These are phyloP conservation scores for Cyathus striatus DNA, from an alignment of 768 basidiomycete genomes.

Conservation along the genomic window DNA sequence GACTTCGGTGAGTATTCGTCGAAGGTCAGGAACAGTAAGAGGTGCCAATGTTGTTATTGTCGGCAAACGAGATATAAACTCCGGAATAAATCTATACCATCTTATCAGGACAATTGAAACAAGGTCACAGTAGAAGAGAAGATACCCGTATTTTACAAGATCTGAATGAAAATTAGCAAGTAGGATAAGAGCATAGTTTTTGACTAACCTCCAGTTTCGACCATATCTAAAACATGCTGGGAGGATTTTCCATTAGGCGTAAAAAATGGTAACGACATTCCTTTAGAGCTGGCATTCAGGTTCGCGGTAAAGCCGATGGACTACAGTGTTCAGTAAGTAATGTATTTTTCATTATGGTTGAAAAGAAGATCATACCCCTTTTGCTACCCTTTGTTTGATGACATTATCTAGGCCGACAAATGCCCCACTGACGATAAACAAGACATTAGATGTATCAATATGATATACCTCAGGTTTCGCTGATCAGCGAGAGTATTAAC, in stretches of 20 bases:
- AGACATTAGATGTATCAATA: conserved; percentile 84
- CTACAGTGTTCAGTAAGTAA: conserved; percentile 28
- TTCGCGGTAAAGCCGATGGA: conserved; percentile 79
- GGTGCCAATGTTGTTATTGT: conserved; percentile 83
- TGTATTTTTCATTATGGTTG: conserved; percentile 2
- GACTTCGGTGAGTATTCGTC: conserved; percentile 89
- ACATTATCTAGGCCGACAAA: conserved; percentile 89
- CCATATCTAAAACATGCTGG: conserved; percentile 56
- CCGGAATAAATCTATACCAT: conserved; percentile 82
- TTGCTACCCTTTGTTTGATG: conserved; percentile 73
- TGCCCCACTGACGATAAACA: conserved; percentile 95
- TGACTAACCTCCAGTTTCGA: conserved; percentile 60
- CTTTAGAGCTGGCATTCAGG: conserved; percentile 32
- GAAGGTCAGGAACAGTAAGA: conserved; percentile 74
- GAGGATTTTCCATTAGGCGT: conserved; percentile 62
- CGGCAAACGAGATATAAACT: conserved; percentile 92
- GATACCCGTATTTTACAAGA: conserved; percentile 78
- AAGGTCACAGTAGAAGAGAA: neutral
- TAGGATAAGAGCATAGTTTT: neutral
- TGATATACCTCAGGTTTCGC: conserved; percentile 65
- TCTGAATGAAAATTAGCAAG: conserved; percentile 35
- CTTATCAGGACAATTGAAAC: conserved; percentile 4
- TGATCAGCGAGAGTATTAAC: conserved; percentile 11
- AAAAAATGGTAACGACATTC: conserved; percentile 59
- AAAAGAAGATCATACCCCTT: conserved; percentile 58